phyloP scores from a whole-genome alignment of 805 yeast species.

The Pichia rugopelliculosa region DNA sequence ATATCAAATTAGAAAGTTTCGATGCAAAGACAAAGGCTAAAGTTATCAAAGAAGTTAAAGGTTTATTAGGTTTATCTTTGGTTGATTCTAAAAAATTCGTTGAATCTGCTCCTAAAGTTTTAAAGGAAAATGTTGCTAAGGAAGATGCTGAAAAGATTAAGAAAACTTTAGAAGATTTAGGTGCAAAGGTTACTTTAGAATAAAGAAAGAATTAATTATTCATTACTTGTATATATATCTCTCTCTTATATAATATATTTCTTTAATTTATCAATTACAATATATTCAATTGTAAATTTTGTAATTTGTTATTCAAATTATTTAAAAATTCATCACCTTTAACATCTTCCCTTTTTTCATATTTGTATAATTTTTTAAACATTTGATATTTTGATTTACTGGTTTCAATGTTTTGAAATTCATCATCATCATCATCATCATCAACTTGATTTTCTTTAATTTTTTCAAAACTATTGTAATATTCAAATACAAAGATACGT shows the following conservation, averaged over 20 bases:
- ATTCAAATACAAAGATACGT: not conserved
- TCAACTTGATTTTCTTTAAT: too few species aligned
- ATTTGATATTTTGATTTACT: not conserved
- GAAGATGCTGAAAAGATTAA: slow-evolving; percentile 97
- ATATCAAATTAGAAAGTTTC: slow-evolving; percentile 85
- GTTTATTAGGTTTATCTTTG: slow-evolving; percentile 80
- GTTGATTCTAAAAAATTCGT: slow-evolving; percentile 98
- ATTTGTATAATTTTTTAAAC: not conserved
- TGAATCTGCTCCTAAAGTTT: slow-evolving; percentile 92
- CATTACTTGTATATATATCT: slow-evolving; percentile 3
- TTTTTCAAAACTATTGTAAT: not conserved
- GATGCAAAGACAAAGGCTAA: slow-evolving; percentile 95
- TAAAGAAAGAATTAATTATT: slow-evolving; percentile 30
- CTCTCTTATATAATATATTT: not conserved
- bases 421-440: not conserved
- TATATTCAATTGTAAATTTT: not conserved
- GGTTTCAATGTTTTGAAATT: too few species aligned
- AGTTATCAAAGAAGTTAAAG: slow-evolving; percentile 94
- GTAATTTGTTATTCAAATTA: not conserved
- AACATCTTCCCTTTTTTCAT: not conserved
- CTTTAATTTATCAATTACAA: not conserved
- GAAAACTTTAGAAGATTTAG: slow-evolving; percentile 84
- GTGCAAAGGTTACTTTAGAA: slow-evolving; percentile 89
- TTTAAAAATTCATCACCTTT: not conserved
- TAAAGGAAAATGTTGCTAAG: slow-evolving; percentile 93